phyloP scores from a whole-genome alignment of 2,329 filamentous ascomycete genomes.

The Paraphaeosphaeria minitans region DNA sequence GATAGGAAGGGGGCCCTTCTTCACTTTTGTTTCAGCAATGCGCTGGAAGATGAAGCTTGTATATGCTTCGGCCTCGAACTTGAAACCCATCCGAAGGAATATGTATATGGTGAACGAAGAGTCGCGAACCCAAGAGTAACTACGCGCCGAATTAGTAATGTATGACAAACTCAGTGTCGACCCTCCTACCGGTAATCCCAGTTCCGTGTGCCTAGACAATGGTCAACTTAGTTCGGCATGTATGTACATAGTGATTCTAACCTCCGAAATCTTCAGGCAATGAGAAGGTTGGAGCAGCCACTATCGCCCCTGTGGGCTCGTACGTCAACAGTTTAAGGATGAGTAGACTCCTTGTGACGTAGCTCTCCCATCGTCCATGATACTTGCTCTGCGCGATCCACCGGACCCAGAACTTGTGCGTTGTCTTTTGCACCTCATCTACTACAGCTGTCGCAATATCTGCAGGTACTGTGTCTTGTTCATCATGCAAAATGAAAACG shows the following conservation, averaged over 20 bases:
- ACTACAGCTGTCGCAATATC: conserved; percentile 64
- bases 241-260: conserved; percentile 2
- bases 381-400: conserved; percentile 75
- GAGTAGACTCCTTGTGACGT: conserved; percentile 72
- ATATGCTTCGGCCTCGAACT: conserved; percentile 75
- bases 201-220: conserved; percentile 54
- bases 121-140: conserved; percentile 78
- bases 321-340: conserved; percentile 78
- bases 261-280: conserved; percentile 66
- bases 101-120: conserved; percentile 79
- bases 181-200: conserved; percentile 65
- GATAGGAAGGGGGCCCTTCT: conserved; percentile 70
- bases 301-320: conserved; percentile 77
- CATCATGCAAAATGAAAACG: conserved; percentile 70
- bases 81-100: conserved; percentile 75
- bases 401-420: conserved; percentile 72
- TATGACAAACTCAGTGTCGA: background rate
- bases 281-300: conserved; percentile 78
- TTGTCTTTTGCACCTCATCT: conserved; percentile 69
- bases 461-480: conserved; percentile 60
- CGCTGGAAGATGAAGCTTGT: conserved; percentile 78
- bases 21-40: conserved; percentile 64
- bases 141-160: background rate
- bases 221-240: background rate
- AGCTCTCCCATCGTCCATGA: conserved; percentile 73